Conservation (phyloP, 148 eudicot species). For the Rheum nobile region DNA sequence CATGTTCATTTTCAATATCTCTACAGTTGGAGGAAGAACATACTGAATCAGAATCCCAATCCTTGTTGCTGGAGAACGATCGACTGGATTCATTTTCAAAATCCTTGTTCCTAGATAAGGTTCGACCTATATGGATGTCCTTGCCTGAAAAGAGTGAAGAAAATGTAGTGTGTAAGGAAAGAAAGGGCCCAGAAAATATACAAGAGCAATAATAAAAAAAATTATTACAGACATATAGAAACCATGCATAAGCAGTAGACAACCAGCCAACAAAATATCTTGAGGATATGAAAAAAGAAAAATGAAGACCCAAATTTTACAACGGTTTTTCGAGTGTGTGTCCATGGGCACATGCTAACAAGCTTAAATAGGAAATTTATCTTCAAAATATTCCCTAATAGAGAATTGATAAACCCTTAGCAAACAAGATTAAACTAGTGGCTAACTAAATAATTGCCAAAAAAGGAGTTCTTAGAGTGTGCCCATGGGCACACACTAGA, state of each 20-base stretch:
- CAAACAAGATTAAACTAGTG: no score
- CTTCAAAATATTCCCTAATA: no score
- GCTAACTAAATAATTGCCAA: no score
- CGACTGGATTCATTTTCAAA: slow-evolving; percentile 34
- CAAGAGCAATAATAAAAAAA: neutral
- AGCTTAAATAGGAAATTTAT: no score
- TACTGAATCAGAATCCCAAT: slow-evolving; percentile 39
- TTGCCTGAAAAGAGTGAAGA: slow-evolving; percentile 31
- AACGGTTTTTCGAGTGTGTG: no score
- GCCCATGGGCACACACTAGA: no score
- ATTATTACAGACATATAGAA: neutral
- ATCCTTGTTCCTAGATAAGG: slow-evolving; percentile 33
- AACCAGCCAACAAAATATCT: neutral
- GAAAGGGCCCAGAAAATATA: neutral
- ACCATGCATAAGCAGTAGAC: neutral
- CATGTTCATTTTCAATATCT: slow-evolving; percentile 44
- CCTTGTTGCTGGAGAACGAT: slow-evolving; percentile 46
- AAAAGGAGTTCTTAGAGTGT: no score
- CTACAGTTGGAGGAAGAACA: slow-evolving; percentile 44
- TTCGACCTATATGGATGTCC: slow-evolving; percentile 30
- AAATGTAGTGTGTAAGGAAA: neutral
- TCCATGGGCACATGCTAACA: no score
- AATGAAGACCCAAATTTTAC: neutral
- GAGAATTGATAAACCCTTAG: no score
- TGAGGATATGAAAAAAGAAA: neutral